Percentiles rank a stretch among this genome's conserved stretches.
Evolutionary conservation across 75 land plant genomes (phyloP).

Genomic region (Larix kaempferi): DNA sequence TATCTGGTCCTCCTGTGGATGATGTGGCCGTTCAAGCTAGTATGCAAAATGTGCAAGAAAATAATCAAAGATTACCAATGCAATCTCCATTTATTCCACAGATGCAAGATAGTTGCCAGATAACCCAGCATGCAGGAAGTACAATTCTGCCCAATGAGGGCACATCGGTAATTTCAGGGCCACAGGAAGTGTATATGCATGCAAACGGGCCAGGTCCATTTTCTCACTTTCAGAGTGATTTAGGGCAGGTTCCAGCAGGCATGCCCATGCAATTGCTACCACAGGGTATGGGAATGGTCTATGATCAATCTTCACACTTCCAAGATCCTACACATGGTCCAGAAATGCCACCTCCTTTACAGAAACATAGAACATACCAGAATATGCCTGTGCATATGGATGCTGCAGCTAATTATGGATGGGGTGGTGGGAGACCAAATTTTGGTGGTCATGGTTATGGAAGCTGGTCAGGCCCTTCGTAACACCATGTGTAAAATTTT

Average conservation of each 20-base stretch:
- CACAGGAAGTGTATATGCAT: slow-evolving; percentile 16
- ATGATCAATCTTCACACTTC: background rate
- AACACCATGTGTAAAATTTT: no score
- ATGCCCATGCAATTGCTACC: background rate
- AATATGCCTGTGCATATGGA: background rate
- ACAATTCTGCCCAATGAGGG: slow-evolving; percentile 8
- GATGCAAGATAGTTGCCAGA: slow-evolving; percentile 25
- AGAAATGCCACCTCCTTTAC: slow-evolving; percentile 3
- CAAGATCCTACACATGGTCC: background rate
- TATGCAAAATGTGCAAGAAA: slow-evolving; percentile 31
- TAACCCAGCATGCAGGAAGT: slow-evolving; percentile 30
- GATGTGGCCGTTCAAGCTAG: slow-evolving; percentile 24
- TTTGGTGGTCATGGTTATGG: slow-evolving; percentile 9
- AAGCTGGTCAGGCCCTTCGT: slow-evolving; percentile 1
- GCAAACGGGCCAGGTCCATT: slow-evolving; percentile 4
- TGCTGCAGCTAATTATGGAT: background rate
- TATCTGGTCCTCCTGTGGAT: slow-evolving; percentile 17
- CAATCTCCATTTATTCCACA: slow-evolving; percentile 6
- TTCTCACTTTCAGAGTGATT: slow-evolving; percentile 14
- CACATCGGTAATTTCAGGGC: background rate
- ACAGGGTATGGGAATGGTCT: slow-evolving; percentile 3
- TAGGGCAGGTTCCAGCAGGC: slow-evolving; percentile 1
- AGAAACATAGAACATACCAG: background rate
- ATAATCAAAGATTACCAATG: slow-evolving; percentile 15
- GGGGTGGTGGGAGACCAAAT: background rate